Evolutionary conservation across 2,329 filamentous ascomycete genomes (phyloP), one percentile per base, ranked within the genome.

Genomic region (Amesomyces nigricolor): DNA sequence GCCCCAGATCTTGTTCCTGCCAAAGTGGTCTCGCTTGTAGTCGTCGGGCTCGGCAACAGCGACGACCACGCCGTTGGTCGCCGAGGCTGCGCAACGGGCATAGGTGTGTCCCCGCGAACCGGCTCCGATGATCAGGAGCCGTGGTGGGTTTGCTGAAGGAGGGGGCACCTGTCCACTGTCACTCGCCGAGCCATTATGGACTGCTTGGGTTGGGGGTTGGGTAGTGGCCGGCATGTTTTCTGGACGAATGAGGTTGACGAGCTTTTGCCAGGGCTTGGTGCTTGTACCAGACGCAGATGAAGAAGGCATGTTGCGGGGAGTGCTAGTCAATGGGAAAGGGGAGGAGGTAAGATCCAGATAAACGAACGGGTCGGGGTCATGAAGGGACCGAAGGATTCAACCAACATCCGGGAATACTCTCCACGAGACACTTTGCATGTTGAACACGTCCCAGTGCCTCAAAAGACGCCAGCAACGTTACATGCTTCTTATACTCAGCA

Each of bases 1-100:
- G 4, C 80, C 79, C 88, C 88, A 92, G 65, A 96, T 87, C 69
- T 87, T 89, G 57, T 75, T 81, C 13, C 74, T 73, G 11, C 88
- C 89, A 49, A 96, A 84, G 0, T 79, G 76, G 42, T 78, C 73
- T 4, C 92, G 83, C 71, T 95, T 95, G 72, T 85, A 94, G 13
- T 78, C 69, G 62, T 89, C 76, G 0, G 91, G 90, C 64, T 97
- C 94, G 19, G 88, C 90, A 14, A 99, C 82, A 26, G 88, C 88
- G 19, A 80, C 81, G 57, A 97, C 81, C 32, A 85, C 68, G 5
- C 86, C 89, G 61, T 83, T 80, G 57, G 81, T 85, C 16, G 81
- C 82, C 14, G 77, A 75, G n/a, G 74, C 70, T 8, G 90, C 83
- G 51, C 86, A 86, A 57, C 78, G 76, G 32, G 86, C 88, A 68